These are phyloP conservation scores for Neopestalotiopsis clavispora DNA, from an alignment of 2,329 filamentous ascomycete genomes.

Conservation along the genomic window DNA sequence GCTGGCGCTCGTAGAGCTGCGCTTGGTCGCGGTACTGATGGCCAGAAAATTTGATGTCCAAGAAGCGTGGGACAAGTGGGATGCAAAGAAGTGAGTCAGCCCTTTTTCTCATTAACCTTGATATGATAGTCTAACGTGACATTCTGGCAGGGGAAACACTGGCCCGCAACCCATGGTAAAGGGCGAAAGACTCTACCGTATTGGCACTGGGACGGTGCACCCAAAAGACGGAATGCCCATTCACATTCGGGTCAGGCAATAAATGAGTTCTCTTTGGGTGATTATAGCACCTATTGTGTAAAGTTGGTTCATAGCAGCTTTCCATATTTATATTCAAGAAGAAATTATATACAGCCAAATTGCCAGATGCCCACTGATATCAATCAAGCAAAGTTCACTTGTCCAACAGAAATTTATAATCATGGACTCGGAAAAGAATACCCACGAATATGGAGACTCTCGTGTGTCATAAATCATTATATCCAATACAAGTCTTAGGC, in stretches of 20 bases:
- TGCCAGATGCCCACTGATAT: neutral
- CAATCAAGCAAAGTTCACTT: neutral
- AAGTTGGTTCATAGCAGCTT: neutral
- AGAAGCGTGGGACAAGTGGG: constrained; percentile 46
- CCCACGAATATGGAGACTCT: neutral
- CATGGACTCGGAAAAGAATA: too few species aligned
- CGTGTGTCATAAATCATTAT: constrained; percentile 31
- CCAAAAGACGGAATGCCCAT: constrained; percentile 18
- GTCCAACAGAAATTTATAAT: neutral
- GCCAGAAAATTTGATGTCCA: constrained; percentile 56
- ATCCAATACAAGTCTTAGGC: constrained; percentile 28
- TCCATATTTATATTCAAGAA: neutral
- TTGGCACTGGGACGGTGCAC: constrained; percentile 9
- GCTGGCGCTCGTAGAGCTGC: constrained; percentile 57
- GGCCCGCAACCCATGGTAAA: constrained; percentile 6
- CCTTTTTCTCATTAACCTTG: neutral
- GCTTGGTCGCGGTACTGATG: constrained; percentile 53
- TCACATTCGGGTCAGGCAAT: neutral
- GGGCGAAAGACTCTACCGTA: constrained; percentile 8
- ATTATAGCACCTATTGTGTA: neutral
- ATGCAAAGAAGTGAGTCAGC: constrained; percentile 20
- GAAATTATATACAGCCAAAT: neutral
- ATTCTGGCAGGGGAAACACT: neutral
- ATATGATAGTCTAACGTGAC: neutral
- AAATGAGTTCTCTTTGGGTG: neutral